Evolutionary conservation across 352 stramenopile species (phyloP).

Genomic region (Globisporangium carolinianum): DNA sequence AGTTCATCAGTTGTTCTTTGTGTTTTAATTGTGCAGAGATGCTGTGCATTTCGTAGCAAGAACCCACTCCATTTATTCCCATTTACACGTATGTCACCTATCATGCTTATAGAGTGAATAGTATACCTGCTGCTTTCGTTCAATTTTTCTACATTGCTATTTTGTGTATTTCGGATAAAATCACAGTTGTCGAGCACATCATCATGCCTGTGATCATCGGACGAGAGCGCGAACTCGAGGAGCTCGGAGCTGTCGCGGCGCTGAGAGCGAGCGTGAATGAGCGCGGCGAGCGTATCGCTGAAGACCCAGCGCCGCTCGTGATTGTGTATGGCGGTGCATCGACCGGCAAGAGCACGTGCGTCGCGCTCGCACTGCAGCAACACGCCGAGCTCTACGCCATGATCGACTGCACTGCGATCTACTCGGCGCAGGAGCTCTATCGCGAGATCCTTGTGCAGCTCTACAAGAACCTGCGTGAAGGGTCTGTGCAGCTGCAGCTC

Average conservation of each 20-base stretch:
- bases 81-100: no score
- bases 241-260: slow-evolving; percentile 38
- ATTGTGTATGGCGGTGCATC: slow-evolving; percentile 70
- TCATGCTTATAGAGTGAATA: no score
- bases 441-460: slow-evolving; percentile 64
- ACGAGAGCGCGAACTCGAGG: slow-evolving; percentile 39
- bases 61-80: no score
- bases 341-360: slow-evolving; percentile 66
- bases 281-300: slow-evolving; percentile 11
- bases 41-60: no score
- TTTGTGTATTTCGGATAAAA: no score
- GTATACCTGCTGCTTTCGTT: no score
- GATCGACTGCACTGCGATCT: slow-evolving; percentile 68
- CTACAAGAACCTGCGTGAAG: slow-evolving; percentile 14
- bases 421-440: slow-evolving; percentile 61
- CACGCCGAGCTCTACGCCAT: slow-evolving; percentile 34
- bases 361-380: slow-evolving; percentile 30
- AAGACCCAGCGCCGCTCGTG: slow-evolving; percentile 50
- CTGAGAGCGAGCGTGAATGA: slow-evolving; percentile 19
- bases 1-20: no score
- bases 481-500: neutral
- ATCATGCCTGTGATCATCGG: slow-evolving; percentile 29
- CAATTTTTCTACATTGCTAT: no score
- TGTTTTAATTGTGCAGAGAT: no score
- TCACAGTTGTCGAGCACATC: no score